Evolutionary conservation across 805 yeast species (phyloP).

Genomic region (Torulaspora franciscae): DNA sequence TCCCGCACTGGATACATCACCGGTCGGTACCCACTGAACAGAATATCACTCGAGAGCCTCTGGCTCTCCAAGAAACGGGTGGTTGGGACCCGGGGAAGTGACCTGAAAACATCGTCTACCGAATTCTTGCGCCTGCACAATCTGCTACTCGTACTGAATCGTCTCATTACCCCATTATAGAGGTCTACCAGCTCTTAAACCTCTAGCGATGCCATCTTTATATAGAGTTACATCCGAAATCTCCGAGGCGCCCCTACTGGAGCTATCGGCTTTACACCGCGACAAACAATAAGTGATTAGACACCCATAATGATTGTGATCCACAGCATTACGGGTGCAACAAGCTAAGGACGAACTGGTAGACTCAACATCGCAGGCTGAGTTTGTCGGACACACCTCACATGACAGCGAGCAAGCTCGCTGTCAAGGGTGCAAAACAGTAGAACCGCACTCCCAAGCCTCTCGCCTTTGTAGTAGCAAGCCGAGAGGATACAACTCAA

Average conservation of each 20-base stretch:
- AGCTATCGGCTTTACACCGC: slow-evolving; percentile 7
- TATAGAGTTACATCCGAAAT: slow-evolving; percentile 1
- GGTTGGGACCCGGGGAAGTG: slow-evolving; percentile 34
- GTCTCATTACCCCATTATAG: slow-evolving; percentile 1
- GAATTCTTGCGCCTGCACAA: slow-evolving; percentile 9
- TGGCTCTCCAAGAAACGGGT: slow-evolving; percentile 30
- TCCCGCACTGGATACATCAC: slow-evolving; percentile 32
- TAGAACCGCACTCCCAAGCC: too few relatives aligned
- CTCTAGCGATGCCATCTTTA: background rate
- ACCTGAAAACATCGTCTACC: slow-evolving; percentile 18
- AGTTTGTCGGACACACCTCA: too few relatives aligned
- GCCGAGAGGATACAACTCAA: too few relatives aligned
- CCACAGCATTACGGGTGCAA: background rate
- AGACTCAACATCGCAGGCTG: too few relatives aligned
- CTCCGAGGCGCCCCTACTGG: slow-evolving; percentile 8
- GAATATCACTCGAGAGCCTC: slow-evolving; percentile 29
- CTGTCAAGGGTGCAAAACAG: too few relatives aligned
- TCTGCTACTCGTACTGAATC: slow-evolving; percentile 9
- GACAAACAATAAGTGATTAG: too few relatives aligned
- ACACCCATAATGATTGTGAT: background rate
- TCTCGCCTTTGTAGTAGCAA: too few relatives aligned
- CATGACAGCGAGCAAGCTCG: too few relatives aligned
- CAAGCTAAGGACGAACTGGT: too few relatives aligned
- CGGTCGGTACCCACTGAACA: slow-evolving; percentile 35
- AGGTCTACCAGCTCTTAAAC: too few relatives aligned